Base-by-base conservation (phyloP, 2,329 filamentous ascomycete genomes). In the Fusarium oligoseptatum region DNA sequence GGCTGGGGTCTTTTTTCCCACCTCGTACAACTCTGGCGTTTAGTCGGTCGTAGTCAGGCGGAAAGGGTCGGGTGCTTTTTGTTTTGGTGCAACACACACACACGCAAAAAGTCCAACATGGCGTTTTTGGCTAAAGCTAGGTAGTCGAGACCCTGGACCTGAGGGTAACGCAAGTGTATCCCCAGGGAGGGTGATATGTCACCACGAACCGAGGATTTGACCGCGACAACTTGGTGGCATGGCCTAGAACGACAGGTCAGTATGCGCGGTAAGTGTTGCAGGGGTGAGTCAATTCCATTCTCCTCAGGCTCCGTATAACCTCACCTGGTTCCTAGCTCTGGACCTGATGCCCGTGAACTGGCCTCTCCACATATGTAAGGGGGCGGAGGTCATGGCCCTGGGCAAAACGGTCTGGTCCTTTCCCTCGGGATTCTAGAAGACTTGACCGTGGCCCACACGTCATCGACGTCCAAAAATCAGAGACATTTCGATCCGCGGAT, bases 191-290 rank as follows among this genome's bases (percentile, higher is more conserved):
- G 14, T n/a, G 29, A 43, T 55, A 27, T 52, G 41, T 64, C 41
- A 57, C 57, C 34, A 15, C 17, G 20, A 43, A 3, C 22, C 10
- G 48, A n/a, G 56, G 43, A 65, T 56, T 56, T 36, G 68, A 60
- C 20, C 27, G 17, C 27, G 34, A 60, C 43, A 32, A 17, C 20
- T 32, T 58, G 37, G 24, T 24, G 62, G 14, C 11, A 45, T 58
- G 52, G 43, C 27, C 67, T 60, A 29, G 67, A 70, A 45, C 58
- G 15, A 55, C 66, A 37, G 22, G 34, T 20, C 32, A 52, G 60
- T 10, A 24, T 32, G 17, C n/a, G 27, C 39, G 8, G 29, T 14
- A 45, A 20, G 57, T 39, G 27, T 32, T 20, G 36, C 17, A 29
- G 37, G 52, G 37, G 43, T 60, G 24, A 12, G 9, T 22, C 29